Evolutionary conservation across 2,329 filamentous ascomycete genomes (phyloP).

Genomic region (Monosporascus sp.): DNA sequence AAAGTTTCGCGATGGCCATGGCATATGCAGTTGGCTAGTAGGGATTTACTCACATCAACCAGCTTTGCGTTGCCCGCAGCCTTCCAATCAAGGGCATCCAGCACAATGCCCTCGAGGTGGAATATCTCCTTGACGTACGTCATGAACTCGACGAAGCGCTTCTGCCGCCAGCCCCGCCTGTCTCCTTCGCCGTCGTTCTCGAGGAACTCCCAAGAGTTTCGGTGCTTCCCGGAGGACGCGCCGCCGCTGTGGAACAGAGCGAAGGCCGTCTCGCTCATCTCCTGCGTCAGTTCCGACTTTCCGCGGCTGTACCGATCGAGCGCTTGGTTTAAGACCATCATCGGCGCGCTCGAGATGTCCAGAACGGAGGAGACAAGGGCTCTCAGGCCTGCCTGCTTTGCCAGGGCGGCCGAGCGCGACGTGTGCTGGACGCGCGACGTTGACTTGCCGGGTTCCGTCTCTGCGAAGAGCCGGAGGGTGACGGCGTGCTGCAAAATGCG

Average conservation of each 20-base stretch:
- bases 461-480: constrained; percentile 33
- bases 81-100: constrained; percentile 32
- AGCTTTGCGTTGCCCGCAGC: constrained; percentile 29
- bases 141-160: constrained; percentile 36
- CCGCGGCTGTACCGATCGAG: constrained; percentile 27
- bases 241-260: constrained; percentile 29
- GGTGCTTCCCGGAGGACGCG: constrained; percentile 21
- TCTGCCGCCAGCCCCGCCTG: constrained; percentile 31
- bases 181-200: constrained; percentile 36
- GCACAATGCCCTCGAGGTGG: constrained; percentile 28
- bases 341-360: constrained; percentile 32
- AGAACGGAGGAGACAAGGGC: constrained; percentile 33
- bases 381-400: constrained; percentile 25
- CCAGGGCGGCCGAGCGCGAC: constrained; percentile 33
- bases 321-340: constrained; percentile 29
- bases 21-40: neutral
- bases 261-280: constrained; percentile 32
- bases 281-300: constrained; percentile 25
- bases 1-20: neutral
- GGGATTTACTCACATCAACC: constrained; percentile 32
- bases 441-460: constrained; percentile 18
- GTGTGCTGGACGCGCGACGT: constrained; percentile 29
- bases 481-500: constrained; percentile 34
- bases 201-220: constrained; percentile 33
- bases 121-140: constrained; percentile 35